phyloP scores from a whole-genome alignment of 1,284 basidiomycete species.

The Heterobasidion parviporum region DNA sequence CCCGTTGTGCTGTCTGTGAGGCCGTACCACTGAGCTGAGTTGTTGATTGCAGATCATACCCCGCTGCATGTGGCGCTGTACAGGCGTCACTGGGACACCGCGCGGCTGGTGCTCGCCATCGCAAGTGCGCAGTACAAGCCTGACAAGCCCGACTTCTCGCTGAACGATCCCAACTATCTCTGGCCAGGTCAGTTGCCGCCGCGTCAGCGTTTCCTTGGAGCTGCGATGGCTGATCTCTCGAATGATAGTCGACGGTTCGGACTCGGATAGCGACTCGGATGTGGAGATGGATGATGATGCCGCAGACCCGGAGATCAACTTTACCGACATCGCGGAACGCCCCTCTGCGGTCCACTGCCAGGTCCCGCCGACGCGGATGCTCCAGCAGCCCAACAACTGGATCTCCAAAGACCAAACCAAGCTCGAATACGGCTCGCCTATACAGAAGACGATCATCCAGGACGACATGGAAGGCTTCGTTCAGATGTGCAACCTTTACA shows the following conservation, averaged over 20 bases:
- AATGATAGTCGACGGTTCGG: neutral
- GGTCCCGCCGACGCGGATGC: slow-evolving; percentile 27
- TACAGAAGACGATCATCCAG: slow-evolving; percentile 29
- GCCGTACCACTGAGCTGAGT: neutral
- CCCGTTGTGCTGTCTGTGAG: neutral
- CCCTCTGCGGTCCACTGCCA: slow-evolving; percentile 33
- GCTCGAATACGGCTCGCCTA: slow-evolving; percentile 5
- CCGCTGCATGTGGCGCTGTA: slow-evolving; percentile 39
- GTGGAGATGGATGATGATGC: slow-evolving; percentile 28
- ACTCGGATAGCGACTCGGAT: slow-evolving; percentile 17
- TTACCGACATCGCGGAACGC: slow-evolving; percentile 42
- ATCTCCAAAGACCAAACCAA: slow-evolving; percentile 7
- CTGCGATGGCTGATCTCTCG: slow-evolving; percentile 5
- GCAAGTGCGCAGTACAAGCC: slow-evolving; percentile 42
- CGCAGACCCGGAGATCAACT: slow-evolving; percentile 25
- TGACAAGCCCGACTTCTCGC: slow-evolving; percentile 20
- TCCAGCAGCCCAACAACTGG: slow-evolving; percentile 17
- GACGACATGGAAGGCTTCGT: slow-evolving; percentile 45
- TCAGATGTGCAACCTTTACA: slow-evolving; percentile 35
- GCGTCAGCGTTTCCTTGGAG: neutral
- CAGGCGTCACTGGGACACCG: slow-evolving; percentile 44
- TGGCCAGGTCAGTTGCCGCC: slow-evolving; percentile 22
- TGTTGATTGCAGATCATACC: slow-evolving; percentile 25
- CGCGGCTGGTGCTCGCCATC: slow-evolving; percentile 43
- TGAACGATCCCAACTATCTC: slow-evolving; percentile 25